Conservation (phyloP, 768 basidiomycete species). For the Lyophyllum decastes region DNA sequence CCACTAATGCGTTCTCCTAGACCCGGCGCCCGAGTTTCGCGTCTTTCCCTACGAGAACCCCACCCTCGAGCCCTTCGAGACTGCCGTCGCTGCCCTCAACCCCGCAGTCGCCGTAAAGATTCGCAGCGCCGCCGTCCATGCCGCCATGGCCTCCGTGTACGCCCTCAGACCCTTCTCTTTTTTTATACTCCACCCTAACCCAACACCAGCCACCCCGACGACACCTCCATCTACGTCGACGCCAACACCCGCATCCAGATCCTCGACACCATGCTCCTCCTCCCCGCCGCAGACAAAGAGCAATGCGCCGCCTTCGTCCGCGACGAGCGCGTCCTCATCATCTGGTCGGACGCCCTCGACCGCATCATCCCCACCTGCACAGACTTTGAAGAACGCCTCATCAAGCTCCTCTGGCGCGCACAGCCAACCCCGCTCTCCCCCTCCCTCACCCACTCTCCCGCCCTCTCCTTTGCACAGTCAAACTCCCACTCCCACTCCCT, state of each 20-base stretch:
- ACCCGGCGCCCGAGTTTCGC: constrained; percentile 53
- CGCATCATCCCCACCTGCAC: constrained; percentile 71
- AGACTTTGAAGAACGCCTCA: constrained; percentile 77
- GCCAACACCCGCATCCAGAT: constrained; percentile 85
- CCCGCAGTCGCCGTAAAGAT: constrained; percentile 83
- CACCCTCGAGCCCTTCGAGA: constrained; percentile 74
- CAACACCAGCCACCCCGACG: constrained; percentile 39
- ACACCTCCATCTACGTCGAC: constrained; percentile 68
- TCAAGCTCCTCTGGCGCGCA: constrained; percentile 77
- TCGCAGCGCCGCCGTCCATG: constrained; percentile 77
- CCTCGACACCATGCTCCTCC: constrained; percentile 73
- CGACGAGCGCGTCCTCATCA: constrained; percentile 80
- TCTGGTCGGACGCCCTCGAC: constrained; percentile 84
- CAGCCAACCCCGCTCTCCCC: constrained; percentile 31
- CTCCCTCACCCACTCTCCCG: constrained; percentile 25
- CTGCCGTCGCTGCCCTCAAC: constrained; percentile 67
- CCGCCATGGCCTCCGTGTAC: constrained; percentile 69
- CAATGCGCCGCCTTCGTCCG: constrained; percentile 88
- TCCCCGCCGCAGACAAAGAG: constrained; percentile 82
- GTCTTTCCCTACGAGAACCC: constrained; percentile 84
- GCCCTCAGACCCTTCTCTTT: constrained; percentile 28
- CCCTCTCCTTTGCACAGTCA: constrained; percentile 3
- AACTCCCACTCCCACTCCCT: constrained; percentile 21
- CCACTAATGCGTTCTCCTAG: constrained; percentile 1
- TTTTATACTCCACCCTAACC: neutral